Evolutionary conservation across 352 stramenopile species (phyloP).

Genomic region (Discostella stelligera): DNA sequence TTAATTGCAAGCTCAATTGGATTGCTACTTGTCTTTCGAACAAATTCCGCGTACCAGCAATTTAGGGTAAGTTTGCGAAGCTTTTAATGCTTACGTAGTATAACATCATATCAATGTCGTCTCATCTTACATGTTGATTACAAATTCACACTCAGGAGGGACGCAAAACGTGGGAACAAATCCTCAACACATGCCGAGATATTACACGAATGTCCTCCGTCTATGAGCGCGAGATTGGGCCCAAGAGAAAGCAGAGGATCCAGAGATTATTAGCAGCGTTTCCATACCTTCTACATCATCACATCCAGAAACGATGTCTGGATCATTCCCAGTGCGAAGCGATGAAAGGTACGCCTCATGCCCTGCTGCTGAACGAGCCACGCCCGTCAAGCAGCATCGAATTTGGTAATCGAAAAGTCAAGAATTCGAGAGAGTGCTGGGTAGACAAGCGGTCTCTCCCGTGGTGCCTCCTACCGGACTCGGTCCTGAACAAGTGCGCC

Average conservation of each 20-base stretch:
- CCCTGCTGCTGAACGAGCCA: constrained; percentile 24
- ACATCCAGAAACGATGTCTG: constrained; percentile 55
- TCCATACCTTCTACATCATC: constrained; percentile 68
- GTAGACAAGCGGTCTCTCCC: constrained; percentile 46
- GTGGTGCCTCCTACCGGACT: constrained; percentile 47
- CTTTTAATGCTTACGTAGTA: too few relatives aligned
- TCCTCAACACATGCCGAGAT: constrained; percentile 57
- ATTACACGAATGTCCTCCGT: constrained; percentile 60
- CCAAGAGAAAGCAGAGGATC: constrained; percentile 38
- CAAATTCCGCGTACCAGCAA: constrained; percentile 72
- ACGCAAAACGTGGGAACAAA: constrained; percentile 83
- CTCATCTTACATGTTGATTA: constrained; percentile 4
- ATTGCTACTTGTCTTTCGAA: constrained; percentile 77
- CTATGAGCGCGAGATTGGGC: constrained; percentile 60
- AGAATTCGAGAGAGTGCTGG: constrained; percentile 36
- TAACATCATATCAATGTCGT: constrained; percentile 1
- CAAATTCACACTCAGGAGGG: constrained; percentile 72
- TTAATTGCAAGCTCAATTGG: constrained; percentile 67
- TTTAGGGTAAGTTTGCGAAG: constrained; percentile 62
- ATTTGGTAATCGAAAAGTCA: neutral
- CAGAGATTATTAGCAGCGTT: constrained; percentile 64
- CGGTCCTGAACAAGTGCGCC: constrained; percentile 34
- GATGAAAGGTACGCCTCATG: constrained; percentile 18
- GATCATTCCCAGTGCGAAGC: constrained; percentile 36
- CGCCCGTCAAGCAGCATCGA: constrained; percentile 9